Evolutionary conservation across 2,329 filamentous ascomycete species (phyloP), one percentile per base, ranked within the genome.

Genomic region (Chrysoporthe puriensis): DNA sequence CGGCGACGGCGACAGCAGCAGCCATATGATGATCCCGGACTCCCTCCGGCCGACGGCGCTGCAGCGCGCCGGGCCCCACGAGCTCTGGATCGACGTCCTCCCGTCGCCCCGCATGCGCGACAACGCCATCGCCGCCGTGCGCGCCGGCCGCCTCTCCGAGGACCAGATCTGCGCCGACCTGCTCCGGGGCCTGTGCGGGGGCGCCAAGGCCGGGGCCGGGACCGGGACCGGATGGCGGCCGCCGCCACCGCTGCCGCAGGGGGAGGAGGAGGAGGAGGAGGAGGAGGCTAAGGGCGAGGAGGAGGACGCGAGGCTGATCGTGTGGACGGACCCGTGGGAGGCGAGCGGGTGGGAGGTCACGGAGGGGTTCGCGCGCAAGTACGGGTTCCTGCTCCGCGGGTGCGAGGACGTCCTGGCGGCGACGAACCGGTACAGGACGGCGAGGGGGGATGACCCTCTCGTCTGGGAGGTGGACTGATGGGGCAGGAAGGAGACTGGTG

Each of bases 261-360:
- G 14, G 14, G 7, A 36, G 18, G 54, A 32, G 16, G 40, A 59
- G n/a, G 32, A 56, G 14, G 7, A 36, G 18, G 54, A 32, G 16
- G 40, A 59, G n/a, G 32, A 56, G 2, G 46, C 3, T 1, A 26
- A 13, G 32, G 63, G 66, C 9, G 63, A 40, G 36, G 36, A 40
- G 32, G 63, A 40, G 32, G 63, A 68, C 14, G 63, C 63, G 14
- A 44, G 66, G 63, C 11, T 70, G 9, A 66, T 70, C 6, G 66
- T 63, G 34, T 69, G 63, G 63, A 60, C 60, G 16, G 36, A n/a
- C 18, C 69, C 76, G 1, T 78, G 74, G 75, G 72, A 75, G 65
- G 72, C 74, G 0, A 57, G 34, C 7, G 74, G 72, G 6, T 77
- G 76, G 68, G 74, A 78, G 66, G 48, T 76, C 14, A 74, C 74